phyloP scores from a whole-genome alignment of 805 yeast species.

The Candida orba region DNA sequence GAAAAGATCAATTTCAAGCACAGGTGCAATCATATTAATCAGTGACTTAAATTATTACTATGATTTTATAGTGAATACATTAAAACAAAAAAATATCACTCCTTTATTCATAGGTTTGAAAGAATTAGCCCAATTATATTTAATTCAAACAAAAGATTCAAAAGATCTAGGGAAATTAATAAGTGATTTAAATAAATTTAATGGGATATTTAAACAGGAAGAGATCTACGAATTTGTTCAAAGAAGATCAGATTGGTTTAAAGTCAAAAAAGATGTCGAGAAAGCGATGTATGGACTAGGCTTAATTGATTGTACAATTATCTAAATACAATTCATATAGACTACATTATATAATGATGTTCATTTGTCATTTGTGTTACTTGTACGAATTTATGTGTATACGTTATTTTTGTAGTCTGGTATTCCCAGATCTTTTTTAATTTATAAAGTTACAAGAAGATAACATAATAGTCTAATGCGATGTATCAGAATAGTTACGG shows the following conservation, averaged over 20 bases:
- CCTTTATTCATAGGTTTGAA: constrained; percentile 77
- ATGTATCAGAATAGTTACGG: too few species aligned
- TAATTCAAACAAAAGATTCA: constrained; percentile 68
- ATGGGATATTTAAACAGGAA: constrained; percentile 86
- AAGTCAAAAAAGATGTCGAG: constrained; percentile 74
- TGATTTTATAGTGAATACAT: constrained; percentile 52
- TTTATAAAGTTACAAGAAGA: too few species aligned
- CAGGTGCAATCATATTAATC: constrained; percentile 78
- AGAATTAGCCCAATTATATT: constrained; percentile 75
- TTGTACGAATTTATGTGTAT: not conserved
- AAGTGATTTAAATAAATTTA: constrained; percentile 76
- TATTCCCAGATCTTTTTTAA: too few species aligned
- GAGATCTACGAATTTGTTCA: constrained; percentile 92
- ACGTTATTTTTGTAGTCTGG: too few species aligned
- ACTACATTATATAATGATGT: not conserved
- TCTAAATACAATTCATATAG: constrained; percentile 25
- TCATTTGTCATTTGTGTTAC: not conserved
- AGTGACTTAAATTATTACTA: constrained; percentile 77
- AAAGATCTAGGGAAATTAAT: constrained; percentile 79
- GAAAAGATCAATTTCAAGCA: constrained; percentile 60
- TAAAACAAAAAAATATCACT: constrained; percentile 59
- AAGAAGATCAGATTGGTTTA: constrained; percentile 79
- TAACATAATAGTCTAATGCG: too few species aligned
- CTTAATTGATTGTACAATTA: constrained; percentile 63
- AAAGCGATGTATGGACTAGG: constrained; percentile 93